A percentile compares a stretch with the other conserved stretches of the same genome.
Conservation (phyloP, 2,329 filamentous ascomycete genomes). For the Cladosporium halotolerans region DNA sequence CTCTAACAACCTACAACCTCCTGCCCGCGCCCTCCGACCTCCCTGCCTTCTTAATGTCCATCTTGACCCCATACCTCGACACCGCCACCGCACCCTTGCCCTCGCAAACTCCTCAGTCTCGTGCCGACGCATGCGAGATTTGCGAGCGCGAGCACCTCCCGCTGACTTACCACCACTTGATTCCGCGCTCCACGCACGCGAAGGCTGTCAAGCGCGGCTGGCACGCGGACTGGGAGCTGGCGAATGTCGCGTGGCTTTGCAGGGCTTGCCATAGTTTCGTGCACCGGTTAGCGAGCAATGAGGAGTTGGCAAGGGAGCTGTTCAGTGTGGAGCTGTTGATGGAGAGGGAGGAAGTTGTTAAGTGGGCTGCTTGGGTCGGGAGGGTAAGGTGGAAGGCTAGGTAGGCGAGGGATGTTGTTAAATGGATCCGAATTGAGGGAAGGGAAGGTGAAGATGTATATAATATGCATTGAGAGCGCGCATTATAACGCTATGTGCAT, state of each 20-base stretch:
- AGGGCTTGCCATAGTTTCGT: constrained; percentile 78
- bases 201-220: constrained; percentile 72
- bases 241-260: constrained; percentile 81
- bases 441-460: too few species aligned
- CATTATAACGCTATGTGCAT: too few species aligned
- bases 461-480: too few species aligned
- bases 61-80: constrained; percentile 58
- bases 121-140: constrained; percentile 61
- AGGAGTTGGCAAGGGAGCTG: constrained; percentile 67
- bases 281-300: constrained; percentile 67
- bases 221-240: constrained; percentile 67
- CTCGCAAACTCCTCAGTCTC: constrained; percentile 49
- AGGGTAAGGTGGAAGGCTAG: constrained; percentile 66
- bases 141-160: constrained; percentile 69
- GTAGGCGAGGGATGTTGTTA: constrained; percentile 21
- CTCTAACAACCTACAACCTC: constrained; percentile 61
- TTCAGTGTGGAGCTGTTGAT: constrained; percentile 67
- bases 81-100: constrained; percentile 57
- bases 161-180: constrained; percentile 78
- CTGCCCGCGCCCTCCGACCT: constrained; percentile 41
- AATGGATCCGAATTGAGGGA: too few species aligned
- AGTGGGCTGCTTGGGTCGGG: constrained; percentile 67
- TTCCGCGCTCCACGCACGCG: constrained; percentile 70
- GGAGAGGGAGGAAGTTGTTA: constrained; percentile 63
- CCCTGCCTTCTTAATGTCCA: constrained; percentile 54